Evolutionary conservation across 208 protist genomes (phyloP), one percentile per base, ranked within the genome.

Genomic region (Leishmania mexicana): DNA sequence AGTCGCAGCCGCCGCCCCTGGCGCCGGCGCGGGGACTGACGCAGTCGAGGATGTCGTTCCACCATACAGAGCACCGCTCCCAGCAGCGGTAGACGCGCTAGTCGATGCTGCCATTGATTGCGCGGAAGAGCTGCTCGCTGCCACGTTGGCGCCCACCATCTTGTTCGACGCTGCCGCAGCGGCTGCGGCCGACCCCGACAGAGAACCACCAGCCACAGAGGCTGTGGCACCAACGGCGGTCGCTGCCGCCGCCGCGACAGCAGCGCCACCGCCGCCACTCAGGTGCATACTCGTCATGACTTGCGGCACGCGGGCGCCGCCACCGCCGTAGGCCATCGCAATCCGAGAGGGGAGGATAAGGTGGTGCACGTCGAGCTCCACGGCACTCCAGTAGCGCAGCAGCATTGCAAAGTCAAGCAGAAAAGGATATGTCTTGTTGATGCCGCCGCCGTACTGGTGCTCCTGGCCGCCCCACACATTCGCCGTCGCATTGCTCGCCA

Each of bases 321-420:
- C 81, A 54, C 76, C 38, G 60, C 73, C 76, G 65, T 85, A 85
- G 64, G 82, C 78, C 65, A 82, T 13, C 13, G 82, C 82, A 49
- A 72, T 79, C 4, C 53, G 70, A 6, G 82, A 79, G 7, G 82
- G 82, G 51, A 85, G 78, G 70, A 78, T 51, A 28, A 85, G 73
- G 65, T 85, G 82, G 31, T 85, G 82, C 73, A 85, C 78, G 38
- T 83, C 83, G 15, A 86, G 24, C 57, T 86, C 83, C 5, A 86
- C 49, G 10, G 78, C 57, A 54, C 67, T 77, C 83, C 83, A 86
- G 40, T 72, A 76, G 13, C 78, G 73, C 62, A 86, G 79, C 70
- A 86, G 79, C 31, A 72, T 77, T 31, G 79, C 83, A 42, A 86
- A 82, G 62, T 86, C 83, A 2, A 76, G 51, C 35, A 86, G 75